These are phyloP conservation scores for Phtheirospermum japonicum DNA, from an alignment of 257 asterid species.

Conservation along the genomic window DNA sequence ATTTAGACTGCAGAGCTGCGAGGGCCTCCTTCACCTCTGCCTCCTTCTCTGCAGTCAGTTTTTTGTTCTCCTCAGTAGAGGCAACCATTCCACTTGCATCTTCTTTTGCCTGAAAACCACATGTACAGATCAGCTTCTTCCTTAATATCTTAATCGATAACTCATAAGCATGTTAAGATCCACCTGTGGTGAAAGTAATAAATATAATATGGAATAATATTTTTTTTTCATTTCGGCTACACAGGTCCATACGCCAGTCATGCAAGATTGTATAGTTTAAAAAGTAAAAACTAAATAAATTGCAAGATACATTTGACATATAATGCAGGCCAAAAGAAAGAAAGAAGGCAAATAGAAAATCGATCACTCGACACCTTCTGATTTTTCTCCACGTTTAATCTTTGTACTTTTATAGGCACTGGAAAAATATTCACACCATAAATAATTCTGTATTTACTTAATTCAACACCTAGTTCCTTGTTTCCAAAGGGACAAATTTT, in stretches of 20 bases:
- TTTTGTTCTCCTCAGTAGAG: not conserved
- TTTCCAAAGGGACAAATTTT: not conserved
- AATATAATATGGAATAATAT: too few relatives aligned
- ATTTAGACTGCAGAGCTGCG: conserved; percentile 53
- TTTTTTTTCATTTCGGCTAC: too few relatives aligned
- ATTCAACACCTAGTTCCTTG: not conserved
- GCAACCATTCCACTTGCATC: conserved; percentile 5
- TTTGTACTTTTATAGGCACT: not conserved
- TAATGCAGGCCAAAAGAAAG: not conserved
- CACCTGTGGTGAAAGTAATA: not conserved
- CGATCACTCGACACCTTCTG: not conserved
- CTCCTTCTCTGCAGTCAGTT: conserved; percentile 43
- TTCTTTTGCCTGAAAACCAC: conserved; percentile 20
- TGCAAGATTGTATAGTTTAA: too few relatives aligned
- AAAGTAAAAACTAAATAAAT: too few relatives aligned
- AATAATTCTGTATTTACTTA: not conserved
- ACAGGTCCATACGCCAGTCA: not conserved
- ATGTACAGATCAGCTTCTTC: not conserved
- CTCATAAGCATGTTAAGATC: not conserved
- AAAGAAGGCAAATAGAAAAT: not conserved
- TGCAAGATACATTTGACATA: not conserved
- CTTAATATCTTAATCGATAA: too few relatives aligned
- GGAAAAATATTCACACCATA: not conserved
- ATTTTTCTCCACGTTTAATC: not conserved
- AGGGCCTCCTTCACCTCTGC: conserved; percentile 81